Evolutionary conservation across 2,329 filamentous ascomycete species (phyloP).

Genomic region (Colletotrichum kahawae): DNA sequence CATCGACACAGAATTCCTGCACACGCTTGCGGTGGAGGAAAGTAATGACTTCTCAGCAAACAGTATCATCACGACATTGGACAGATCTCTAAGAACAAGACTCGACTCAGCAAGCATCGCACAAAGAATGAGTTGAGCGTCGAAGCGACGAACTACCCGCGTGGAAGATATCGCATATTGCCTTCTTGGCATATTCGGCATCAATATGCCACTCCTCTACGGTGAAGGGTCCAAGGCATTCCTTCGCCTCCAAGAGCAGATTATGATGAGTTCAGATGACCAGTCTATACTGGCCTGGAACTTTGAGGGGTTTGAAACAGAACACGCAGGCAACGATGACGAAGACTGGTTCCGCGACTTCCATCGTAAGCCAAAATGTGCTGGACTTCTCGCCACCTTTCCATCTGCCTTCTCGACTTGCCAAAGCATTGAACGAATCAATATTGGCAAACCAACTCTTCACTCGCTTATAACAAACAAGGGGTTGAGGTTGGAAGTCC

Average conservation of each 20-base stretch:
- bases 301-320: background rate
- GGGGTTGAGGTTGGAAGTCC: too few relatives aligned
- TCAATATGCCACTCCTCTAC: background rate
- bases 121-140: background rate
- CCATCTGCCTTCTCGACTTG: too few relatives aligned
- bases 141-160: rapidly evolving
- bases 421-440: too few relatives aligned
- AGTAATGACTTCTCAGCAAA: too few relatives aligned
- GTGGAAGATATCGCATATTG: background rate
- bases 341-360: too few relatives aligned
- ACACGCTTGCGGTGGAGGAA: too few relatives aligned
- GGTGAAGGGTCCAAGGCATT: background rate
- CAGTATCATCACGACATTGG: too few relatives aligned
- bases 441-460: too few relatives aligned
- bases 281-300: background rate
- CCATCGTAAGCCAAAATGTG: too few relatives aligned
- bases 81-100: too few relatives aligned
- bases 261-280: background rate
- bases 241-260: background rate
- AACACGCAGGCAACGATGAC: rapidly evolving
- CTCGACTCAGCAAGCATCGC: background rate
- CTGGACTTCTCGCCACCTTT: too few relatives aligned
- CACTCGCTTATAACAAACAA: too few relatives aligned
- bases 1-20: rapidly evolving
- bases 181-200: background rate